Evolutionary conservation across 2,329 filamentous ascomycete species (phyloP).

Genomic region (Aspergillus felis): DNA sequence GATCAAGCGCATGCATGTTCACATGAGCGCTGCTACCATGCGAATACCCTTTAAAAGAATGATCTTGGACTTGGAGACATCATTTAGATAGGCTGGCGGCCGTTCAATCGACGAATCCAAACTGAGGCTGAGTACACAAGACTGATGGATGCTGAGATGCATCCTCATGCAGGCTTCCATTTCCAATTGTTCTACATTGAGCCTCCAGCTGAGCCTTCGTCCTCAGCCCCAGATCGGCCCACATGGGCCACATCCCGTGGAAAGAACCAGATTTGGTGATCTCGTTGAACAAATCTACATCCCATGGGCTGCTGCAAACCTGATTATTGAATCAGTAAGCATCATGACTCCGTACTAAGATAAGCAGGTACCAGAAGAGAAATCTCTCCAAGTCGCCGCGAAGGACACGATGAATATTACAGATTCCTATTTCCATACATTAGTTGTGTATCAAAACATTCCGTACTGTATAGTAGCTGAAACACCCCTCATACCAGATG

Average conservation of each 20-base stretch:
- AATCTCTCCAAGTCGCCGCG: background rate
- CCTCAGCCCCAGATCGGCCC: constrained; percentile 12
- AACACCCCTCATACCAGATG: constrained; percentile 3
- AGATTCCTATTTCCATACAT: background rate
- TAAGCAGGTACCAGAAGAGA: background rate
- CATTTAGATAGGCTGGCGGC: background rate
- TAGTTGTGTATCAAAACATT: background rate
- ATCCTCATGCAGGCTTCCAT: background rate
- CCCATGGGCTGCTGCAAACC: background rate
- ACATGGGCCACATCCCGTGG: constrained; percentile 13
- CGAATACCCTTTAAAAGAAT: too few species aligned
- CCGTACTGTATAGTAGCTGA: constrained; percentile 7
- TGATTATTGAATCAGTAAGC: background rate
- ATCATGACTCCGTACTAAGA: background rate
- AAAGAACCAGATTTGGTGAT: constrained; percentile 4
- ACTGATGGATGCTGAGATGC: background rate
- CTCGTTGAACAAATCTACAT: background rate
- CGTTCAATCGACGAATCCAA: too few species aligned
- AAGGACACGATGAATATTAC: background rate
- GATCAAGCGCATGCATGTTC: background rate
- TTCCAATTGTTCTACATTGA: background rate
- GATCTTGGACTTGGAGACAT: background rate
- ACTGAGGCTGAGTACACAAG: too few species aligned
- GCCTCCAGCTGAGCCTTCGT: constrained; percentile 5
- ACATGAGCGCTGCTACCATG: background rate